Evolutionary conservation across 345 rosid genomes (phyloP), one percentile per base, ranked within the genome.

Genomic region (Aurinia saxatilis): DNA sequence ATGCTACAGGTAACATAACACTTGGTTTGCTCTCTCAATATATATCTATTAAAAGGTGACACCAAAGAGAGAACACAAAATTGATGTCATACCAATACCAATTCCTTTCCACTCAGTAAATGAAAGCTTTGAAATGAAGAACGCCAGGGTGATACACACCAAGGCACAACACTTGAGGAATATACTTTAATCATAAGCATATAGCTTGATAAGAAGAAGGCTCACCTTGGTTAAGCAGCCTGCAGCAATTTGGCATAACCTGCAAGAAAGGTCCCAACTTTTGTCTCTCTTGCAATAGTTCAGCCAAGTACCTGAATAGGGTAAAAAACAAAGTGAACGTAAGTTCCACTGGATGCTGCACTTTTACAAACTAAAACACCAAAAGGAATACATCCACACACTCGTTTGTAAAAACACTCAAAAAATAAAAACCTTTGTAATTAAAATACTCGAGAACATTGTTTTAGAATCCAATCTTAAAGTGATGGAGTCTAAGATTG

Each of bases 241-340:
- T 73, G 74, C 75, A 66, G 61, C 87, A 86, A 45, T 75, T 59
- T 4, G 96, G 92, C 65, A 91, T 70, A 56, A 87, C 74, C 66
- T 83, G 98, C 56, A 80, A 47, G 69, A 92, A 89, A 7, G 95
- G 96, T 50, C 61, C 88, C 78, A 87, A 64, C 67, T 81, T 87
- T 56, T 89, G 91, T 77, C 81, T 83, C 83, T 92, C 98, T n/a
- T 81, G 86, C 63, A 89, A 58, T 62, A 92, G 71, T 60, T 92
- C 98, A 50, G 86, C 76, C 79, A 87, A 70, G 81, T 87, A 92
- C 74, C 98, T 92, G 88, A 7, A 34, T 0, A 73, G 58, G 60
- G 55, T 16, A 4, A 6, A 1, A 4, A 19, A 5, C 27, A 33
- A 21, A 12, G 39, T 4, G 11, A 40, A 18, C 5, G n/a, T 49